phyloP scores from a whole-genome alignment of 129 eudicot genomes.

The Chrysanthemum makinoi region DNA sequence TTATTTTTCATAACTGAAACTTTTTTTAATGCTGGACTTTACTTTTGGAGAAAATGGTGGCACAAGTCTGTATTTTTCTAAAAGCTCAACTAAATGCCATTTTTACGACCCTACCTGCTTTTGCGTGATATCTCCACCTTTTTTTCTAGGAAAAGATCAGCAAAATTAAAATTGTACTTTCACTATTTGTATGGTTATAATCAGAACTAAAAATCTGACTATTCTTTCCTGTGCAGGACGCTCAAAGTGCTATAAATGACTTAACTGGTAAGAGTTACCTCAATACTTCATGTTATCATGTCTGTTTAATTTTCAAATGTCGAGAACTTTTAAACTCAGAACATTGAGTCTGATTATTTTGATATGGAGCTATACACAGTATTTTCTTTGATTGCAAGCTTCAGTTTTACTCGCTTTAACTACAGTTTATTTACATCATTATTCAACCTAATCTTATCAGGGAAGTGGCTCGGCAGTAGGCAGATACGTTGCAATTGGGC shows the following conservation, averaged over 20 bases:
- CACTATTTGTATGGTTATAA: background rate
- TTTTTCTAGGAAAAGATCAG: slow-evolving; percentile 9
- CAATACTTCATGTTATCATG: background rate
- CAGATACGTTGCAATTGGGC: slow-evolving; percentile 99
- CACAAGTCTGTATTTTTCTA: background rate
- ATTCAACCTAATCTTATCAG: slow-evolving; percentile 30
- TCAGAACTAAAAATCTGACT: slow-evolving; percentile 17
- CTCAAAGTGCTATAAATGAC: slow-evolving; percentile 95
- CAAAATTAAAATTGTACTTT: slow-evolving; percentile 5
- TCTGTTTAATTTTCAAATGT: slow-evolving; percentile 1
- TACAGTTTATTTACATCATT: slow-evolving; percentile 7
- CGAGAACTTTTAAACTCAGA: background rate
- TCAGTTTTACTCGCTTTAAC: slow-evolving; percentile 2
- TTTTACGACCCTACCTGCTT: too few relatives aligned
- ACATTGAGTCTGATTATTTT: background rate
- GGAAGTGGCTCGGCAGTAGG: slow-evolving; percentile 97
- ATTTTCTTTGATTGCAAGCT: background rate
- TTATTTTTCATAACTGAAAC: slow-evolving; percentile 3
- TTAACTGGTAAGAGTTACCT: slow-evolving; percentile 58
- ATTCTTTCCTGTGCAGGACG: slow-evolving; percentile 58
- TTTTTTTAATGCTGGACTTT: background rate
- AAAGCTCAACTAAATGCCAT: too few relatives aligned
- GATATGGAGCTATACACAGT: background rate
- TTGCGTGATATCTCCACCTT: background rate
- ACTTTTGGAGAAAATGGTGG: slow-evolving; percentile 3